These are phyloP conservation scores for Trichoderma gamsii DNA, from an alignment of 495 filamentous ascomycete species.

Conservation along the genomic window DNA sequence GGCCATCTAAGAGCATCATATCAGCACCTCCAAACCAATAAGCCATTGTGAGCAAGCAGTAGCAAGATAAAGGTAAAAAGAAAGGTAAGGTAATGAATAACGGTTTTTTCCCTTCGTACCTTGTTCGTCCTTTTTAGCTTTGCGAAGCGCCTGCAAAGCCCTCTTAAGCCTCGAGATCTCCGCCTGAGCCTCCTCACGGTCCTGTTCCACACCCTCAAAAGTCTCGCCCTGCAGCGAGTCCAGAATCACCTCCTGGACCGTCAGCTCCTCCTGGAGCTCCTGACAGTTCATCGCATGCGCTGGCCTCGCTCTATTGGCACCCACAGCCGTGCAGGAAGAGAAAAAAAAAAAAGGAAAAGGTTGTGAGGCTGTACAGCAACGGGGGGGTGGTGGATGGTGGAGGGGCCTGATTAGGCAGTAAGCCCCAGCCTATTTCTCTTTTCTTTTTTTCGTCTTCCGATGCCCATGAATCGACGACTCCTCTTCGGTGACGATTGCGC, in stretches of 20 bases:
- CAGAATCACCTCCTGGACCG: slow-evolving; percentile 37
- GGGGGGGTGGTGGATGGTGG: neutral
- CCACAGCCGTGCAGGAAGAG: neutral
- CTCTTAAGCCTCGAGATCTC: slow-evolving; percentile 13
- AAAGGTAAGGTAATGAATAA: no score
- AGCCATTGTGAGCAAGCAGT: no score
- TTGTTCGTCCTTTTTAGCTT: neutral
- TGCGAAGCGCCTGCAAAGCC: neutral
- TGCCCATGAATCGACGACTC: no score
- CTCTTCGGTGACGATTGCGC: no score
- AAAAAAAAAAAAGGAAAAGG: neutral
- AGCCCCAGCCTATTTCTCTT: no score
- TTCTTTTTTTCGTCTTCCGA: no score
- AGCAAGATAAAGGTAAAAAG: no score
- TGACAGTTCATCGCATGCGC: slow-evolving; percentile 16
- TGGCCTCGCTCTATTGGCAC: neutral
- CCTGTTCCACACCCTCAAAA: slow-evolving; percentile 18
- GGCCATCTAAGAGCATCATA: neutral
- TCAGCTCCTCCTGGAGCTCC: slow-evolving; percentile 32
- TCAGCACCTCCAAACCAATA: neutral
- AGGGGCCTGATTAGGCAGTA: no score
- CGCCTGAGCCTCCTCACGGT: slow-evolving; percentile 6
- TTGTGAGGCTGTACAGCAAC: neutral
- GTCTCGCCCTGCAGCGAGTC: slow-evolving; percentile 31
- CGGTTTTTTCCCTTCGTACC: neutral